These are phyloP conservation scores for Aureobasidium lini DNA, from an alignment of 2,329 filamentous ascomycete genomes.

Conservation along the genomic window DNA sequence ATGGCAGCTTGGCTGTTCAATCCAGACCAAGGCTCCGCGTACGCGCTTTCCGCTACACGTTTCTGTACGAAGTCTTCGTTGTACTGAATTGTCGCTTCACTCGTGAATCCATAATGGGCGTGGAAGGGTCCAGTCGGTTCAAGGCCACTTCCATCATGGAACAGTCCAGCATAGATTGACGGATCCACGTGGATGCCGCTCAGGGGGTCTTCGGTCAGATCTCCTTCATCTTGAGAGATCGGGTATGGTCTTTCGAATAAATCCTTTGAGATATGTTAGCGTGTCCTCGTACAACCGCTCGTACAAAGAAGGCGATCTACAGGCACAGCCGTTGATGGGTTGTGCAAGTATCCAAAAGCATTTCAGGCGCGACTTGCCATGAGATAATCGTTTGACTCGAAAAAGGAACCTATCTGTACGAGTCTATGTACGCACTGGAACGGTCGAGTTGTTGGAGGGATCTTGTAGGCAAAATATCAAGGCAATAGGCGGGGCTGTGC, in stretches of 20 bases:
- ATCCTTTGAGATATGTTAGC: conserved; percentile 5
- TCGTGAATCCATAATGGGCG: neutral
- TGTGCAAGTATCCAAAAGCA: conserved; percentile 1
- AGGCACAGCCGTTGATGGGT: conserved; percentile 11
- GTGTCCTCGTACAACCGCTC: neutral
- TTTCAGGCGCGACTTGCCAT: conserved; percentile 1
- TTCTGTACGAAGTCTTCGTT: conserved; percentile 9
- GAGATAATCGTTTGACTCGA: neutral
- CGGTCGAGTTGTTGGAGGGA: neutral
- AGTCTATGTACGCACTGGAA: neutral
- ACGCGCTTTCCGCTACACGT: conserved; percentile 3
- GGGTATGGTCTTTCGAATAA: neutral
- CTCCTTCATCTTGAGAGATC: neutral
- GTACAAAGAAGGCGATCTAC: neutral
- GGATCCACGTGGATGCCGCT: neutral
- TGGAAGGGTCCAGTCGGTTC: neutral
- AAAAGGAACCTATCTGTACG: conserved; percentile 6
- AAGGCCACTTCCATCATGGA: too few species aligned
- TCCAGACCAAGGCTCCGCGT: conserved; percentile 4
- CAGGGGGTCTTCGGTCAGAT: neutral
- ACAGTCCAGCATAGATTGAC: neutral
- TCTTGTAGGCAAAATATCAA: neutral
- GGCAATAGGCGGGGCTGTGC: neutral
- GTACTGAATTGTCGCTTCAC: neutral
- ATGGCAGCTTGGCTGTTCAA: neutral